These are phyloP conservation scores for Sclerotinia borealis DNA, from an alignment of 2,329 filamentous ascomycete species.

Conservation along the genomic window DNA sequence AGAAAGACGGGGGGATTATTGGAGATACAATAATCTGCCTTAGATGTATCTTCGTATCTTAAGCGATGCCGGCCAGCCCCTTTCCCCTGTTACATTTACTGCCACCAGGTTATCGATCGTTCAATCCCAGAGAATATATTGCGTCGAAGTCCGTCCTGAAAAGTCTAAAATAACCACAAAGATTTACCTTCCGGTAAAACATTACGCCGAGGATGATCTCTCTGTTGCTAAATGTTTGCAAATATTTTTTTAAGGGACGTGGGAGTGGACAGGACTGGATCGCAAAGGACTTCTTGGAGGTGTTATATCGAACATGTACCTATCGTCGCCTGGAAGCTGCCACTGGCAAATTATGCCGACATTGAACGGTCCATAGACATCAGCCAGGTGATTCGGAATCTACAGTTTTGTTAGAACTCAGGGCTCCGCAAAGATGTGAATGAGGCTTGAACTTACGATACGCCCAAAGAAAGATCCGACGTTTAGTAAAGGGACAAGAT, in stretches of 20 bases:
- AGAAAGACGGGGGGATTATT: too few relatives aligned
- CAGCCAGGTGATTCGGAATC: constrained; percentile 44
- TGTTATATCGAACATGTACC: not conserved
- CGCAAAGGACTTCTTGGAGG: not conserved
- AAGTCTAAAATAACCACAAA: not conserved
- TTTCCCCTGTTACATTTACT: too few relatives aligned
- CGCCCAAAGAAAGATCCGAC: constrained; percentile 45
- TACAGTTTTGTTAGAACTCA: not conserved
- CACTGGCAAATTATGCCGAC: constrained; percentile 36
- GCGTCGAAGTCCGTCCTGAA: too few relatives aligned
- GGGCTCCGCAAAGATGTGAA: not conserved
- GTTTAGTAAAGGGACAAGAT: constrained; percentile 20
- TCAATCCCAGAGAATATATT: too few relatives aligned
- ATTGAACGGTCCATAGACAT: constrained; percentile 47
- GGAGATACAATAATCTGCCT: too few relatives aligned
- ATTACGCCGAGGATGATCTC: not conserved
- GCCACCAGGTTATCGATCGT: too few relatives aligned
- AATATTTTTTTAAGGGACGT: not conserved
- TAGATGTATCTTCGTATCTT: too few relatives aligned
- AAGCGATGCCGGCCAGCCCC: too few relatives aligned
- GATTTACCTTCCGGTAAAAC: not conserved
- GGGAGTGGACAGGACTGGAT: not conserved
- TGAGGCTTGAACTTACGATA: constrained; percentile 33
- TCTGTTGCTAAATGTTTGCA: not conserved
- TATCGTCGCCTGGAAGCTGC: not conserved